These are phyloP conservation scores for Hyaloscypha hepaticicola DNA, from an alignment of 495 filamentous ascomycete species.

Conservation along the genomic window DNA sequence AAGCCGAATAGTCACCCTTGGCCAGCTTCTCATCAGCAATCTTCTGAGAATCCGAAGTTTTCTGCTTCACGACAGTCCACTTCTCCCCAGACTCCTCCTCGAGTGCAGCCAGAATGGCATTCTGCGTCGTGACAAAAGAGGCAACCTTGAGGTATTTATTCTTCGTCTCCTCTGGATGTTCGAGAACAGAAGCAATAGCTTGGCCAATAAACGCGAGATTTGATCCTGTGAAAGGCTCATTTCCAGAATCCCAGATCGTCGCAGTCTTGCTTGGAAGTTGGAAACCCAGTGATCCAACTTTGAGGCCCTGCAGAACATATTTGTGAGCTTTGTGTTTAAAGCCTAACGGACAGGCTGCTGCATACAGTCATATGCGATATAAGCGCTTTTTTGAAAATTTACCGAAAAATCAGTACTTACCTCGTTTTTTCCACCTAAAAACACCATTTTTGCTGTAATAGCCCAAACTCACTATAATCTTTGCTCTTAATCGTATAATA, in stretches of 20 bases:
- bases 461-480: too few relatives aligned
- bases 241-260: constrained; percentile 39
- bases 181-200: constrained; percentile 40
- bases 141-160: constrained; percentile 41
- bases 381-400: too few relatives aligned
- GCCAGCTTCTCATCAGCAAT: constrained; percentile 41
- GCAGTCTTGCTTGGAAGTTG: constrained; percentile 33
- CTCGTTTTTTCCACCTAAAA: too few relatives aligned
- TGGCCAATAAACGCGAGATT: constrained; percentile 46
- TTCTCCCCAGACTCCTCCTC: constrained; percentile 53
- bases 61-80: constrained; percentile 55
- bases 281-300: constrained; percentile 34
- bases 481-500: too few relatives aligned
- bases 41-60: constrained; percentile 42
- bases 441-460: too few relatives aligned
- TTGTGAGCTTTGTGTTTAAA: too few relatives aligned
- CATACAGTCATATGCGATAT: too few relatives aligned
- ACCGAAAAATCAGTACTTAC: too few relatives aligned
- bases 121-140: constrained; percentile 46
- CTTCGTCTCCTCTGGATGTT: constrained; percentile 41
- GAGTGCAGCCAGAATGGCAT: constrained; percentile 46
- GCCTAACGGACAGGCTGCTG: too few relatives aligned
- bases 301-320: constrained; percentile 27
- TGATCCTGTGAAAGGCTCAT: constrained; percentile 34
- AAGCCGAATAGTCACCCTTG: constrained; percentile 45